Base-by-base conservation (phyloP, 148 eudicot species). In the Beta vulgaris region DNA sequence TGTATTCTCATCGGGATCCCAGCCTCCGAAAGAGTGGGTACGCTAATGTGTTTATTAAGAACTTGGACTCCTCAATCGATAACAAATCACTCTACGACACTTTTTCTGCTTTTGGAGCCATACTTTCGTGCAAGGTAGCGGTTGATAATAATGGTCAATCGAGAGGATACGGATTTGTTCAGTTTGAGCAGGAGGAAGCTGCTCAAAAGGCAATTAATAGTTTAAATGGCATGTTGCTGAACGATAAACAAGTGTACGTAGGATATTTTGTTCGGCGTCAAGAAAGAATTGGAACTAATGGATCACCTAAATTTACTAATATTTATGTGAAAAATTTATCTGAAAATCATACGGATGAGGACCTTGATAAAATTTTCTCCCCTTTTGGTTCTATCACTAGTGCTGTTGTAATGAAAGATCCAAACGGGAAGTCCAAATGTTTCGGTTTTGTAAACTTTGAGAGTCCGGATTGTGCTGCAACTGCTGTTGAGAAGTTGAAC, bases 1-100 rank as follows among this genome's bases (percentile, higher is more conserved):
- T 88, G 95, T 84, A 69, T 49, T 90, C 90, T 82, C 88, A 90
- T 16, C 80, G 95, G 1, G 95, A 90, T 65, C 90, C 95, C 44
- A 86, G 83, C 74, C 75, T 85, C 7, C 82, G 89, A n/a, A 90
- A 90, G 62, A 90, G 85, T 44, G 91, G 95, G 46, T 64, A 67
- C 53, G 91, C 85, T 12, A 90, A 90, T 65, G 64, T 90, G 3
- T 90, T 86, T 71, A 85, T 90, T 29, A 88, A 88, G 83, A 88
- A 88, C 44, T 68, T 90, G 76, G 91, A 90, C 34, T 1, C 74
- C 6, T 65, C 87, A 10, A 85, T 90, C 15, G 94, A 90, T 49
- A 80, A 85, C 81, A 88, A 86, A 71, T 83, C 82, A 3, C 59
- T 90, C 74, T 66, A 80, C 26, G 90, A 88, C 25, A 88, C 85